Evolutionary conservation across 2,329 filamentous ascomycete genomes (phyloP).

Genomic region (Claviceps africana): DNA sequence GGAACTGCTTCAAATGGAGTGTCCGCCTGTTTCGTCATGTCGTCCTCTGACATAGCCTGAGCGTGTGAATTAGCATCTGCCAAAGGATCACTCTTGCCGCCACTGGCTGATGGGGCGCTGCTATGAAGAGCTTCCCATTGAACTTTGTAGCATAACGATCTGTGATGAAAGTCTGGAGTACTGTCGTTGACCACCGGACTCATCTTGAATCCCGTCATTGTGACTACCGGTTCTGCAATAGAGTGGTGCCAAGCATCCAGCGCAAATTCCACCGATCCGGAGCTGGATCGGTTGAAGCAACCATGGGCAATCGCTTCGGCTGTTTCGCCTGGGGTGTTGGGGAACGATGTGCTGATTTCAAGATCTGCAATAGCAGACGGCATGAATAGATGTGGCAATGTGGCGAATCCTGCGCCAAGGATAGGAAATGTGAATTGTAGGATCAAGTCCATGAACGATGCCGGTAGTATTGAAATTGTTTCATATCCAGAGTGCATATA

Average conservation of each 20-base stretch:
- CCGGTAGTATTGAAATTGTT: slow-evolving; percentile 28
- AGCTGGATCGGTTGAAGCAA: slow-evolving; percentile 9
- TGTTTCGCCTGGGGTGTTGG: slow-evolving; percentile 14
- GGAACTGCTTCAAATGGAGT: neutral
- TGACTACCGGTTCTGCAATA: slow-evolving; percentile 18
- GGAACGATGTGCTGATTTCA: slow-evolving; percentile 13
- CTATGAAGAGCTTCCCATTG: slow-evolving; percentile 23
- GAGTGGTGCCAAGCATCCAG: slow-evolving; percentile 20
- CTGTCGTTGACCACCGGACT: slow-evolving; percentile 25
- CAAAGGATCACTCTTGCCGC: no score
- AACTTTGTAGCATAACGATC: slow-evolving; percentile 28
- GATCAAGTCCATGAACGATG: slow-evolving; percentile 31
- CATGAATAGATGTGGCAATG: slow-evolving; percentile 22
- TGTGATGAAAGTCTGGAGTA: slow-evolving; percentile 8
- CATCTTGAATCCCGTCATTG: slow-evolving; percentile 23
- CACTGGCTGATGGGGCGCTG: slow-evolving; percentile 6
- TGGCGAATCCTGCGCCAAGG: slow-evolving; percentile 19
- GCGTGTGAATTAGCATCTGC: neutral
- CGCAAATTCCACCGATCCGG: slow-evolving; percentile 18
- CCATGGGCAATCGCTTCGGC: slow-evolving; percentile 16
- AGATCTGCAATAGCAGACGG: slow-evolving; percentile 19
- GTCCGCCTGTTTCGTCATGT: neutral
- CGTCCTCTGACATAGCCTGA: neutral
- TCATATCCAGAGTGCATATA: slow-evolving; percentile 33
- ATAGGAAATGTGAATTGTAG: slow-evolving; percentile 27